A percentile compares a stretch with the other conserved stretches of the same genome.
phyloP scores from a whole-genome alignment of 108 stramenopile species.

The Pseudonitzschia multiseries region DNA sequence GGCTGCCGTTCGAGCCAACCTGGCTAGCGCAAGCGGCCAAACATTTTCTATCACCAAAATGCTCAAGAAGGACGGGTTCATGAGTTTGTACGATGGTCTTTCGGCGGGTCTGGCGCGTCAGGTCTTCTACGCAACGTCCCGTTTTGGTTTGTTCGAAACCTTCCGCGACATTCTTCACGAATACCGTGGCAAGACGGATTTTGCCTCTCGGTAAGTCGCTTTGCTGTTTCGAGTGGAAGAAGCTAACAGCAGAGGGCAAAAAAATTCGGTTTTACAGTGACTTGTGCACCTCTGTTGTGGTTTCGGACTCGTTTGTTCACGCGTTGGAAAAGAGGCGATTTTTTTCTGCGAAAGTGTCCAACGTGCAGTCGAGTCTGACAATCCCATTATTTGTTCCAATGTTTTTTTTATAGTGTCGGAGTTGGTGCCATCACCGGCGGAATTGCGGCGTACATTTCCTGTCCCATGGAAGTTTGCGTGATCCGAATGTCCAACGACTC shows the following conservation, averaged over 20 bases:
- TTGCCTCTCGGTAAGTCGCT: constrained; percentile 69
- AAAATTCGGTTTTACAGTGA: background rate
- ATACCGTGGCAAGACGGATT: constrained; percentile 86
- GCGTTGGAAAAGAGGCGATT: background rate
- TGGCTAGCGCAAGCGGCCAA: constrained; percentile 71
- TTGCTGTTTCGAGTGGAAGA: background rate
- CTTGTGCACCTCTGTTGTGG: background rate
- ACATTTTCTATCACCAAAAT: constrained; percentile 59
- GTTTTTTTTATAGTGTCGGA: constrained; percentile 47
- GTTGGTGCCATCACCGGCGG: constrained; percentile 86
- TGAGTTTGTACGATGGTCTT: constrained; percentile 87
- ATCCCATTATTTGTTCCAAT: background rate
- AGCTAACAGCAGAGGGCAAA: background rate
- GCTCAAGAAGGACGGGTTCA: constrained; percentile 61
- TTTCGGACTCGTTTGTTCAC: background rate
- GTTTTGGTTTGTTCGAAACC: constrained; percentile 92
- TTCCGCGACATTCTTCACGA: constrained; percentile 86
- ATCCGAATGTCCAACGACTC: constrained; percentile 92
- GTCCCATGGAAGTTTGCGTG: constrained; percentile 93
- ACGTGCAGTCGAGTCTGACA: background rate
- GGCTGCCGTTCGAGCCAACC: constrained; percentile 79
- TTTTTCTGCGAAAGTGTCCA: background rate
- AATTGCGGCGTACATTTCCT: constrained; percentile 86
- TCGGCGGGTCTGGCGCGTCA: constrained; percentile 86
- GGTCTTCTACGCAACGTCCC: constrained; percentile 87